Conservation (phyloP, 805 yeast genomes). For the Myxozyma nipponensis region DNA sequence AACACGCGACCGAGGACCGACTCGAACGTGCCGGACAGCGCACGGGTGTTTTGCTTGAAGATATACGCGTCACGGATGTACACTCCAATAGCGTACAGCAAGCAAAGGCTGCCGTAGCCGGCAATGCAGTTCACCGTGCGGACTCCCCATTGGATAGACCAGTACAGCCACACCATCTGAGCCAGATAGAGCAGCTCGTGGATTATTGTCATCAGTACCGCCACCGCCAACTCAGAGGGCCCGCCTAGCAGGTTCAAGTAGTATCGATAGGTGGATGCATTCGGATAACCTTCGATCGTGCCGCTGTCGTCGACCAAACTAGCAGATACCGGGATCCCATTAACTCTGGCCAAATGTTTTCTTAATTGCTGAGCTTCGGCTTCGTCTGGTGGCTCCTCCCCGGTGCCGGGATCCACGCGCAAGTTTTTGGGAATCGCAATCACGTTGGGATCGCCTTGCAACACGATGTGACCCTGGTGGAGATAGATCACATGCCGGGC, state of each 20-base stretch:
- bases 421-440: slow-evolving; percentile 35
- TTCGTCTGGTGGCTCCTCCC: slow-evolving; percentile 65
- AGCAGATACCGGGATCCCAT: slow-evolving; percentile 51
- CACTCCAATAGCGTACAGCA: neutral
- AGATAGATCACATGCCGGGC: slow-evolving; percentile 77
- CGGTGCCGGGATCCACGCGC: slow-evolving; percentile 39
- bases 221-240: neutral
- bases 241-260: neutral
- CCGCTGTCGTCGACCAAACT: slow-evolving; percentile 59
- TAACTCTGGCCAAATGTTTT: slow-evolving; percentile 25
- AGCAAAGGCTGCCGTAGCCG: neutral
- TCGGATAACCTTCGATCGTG: slow-evolving; percentile 29
- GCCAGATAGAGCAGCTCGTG: neutral
- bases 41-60: neutral
- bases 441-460: slow-evolving; percentile 72
- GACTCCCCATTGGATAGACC: neutral
- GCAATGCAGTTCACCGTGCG: neutral
- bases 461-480: slow-evolving; percentile 76
- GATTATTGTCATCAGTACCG: neutral
- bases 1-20: slow-evolving; percentile 41
- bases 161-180: neutral
- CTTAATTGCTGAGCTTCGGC: slow-evolving; percentile 45
- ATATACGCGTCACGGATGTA: neutral
- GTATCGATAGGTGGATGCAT: neutral
- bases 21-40: neutral